Percentiles rank a stretch among this genome's conserved stretches.
phyloP scores from a whole-genome alignment of 805 yeast genomes.

The Cyberlindnera japonica region DNA sequence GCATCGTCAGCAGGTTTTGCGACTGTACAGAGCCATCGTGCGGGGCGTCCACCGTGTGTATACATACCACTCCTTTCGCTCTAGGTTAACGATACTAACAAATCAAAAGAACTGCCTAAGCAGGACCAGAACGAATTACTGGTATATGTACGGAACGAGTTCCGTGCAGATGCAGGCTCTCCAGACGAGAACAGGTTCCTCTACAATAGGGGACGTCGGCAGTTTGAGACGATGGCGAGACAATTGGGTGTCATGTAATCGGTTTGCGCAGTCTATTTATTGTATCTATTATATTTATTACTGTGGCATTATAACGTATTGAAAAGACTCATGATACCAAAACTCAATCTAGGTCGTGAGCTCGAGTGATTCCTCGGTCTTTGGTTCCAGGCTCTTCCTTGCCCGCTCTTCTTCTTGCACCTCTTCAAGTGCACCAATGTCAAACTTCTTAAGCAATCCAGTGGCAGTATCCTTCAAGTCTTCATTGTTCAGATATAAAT shows the following conservation, averaged over 20 bases:
- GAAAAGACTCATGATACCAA: no score
- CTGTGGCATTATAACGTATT: not conserved
- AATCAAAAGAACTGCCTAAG: slow-evolving; percentile 8
- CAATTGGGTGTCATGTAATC: slow-evolving; percentile 8
- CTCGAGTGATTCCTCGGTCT: no score
- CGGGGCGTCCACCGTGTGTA: slow-evolving; percentile 15
- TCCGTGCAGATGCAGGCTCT: slow-evolving; percentile 2
- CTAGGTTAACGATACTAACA: not conserved
- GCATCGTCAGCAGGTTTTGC: slow-evolving; percentile 15
- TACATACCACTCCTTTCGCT: not conserved
- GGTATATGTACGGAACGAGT: slow-evolving; percentile 8
- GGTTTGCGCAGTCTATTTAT: not conserved
- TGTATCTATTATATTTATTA: not conserved
- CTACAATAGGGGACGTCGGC: slow-evolving; percentile 9
- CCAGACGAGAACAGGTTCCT: slow-evolving; percentile 14
- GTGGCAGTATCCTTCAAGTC: slow-evolving; percentile 46
- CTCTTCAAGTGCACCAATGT: slow-evolving; percentile 14
- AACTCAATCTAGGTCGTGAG: no score
- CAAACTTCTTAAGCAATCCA: slow-evolving; percentile 45
- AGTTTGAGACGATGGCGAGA: slow-evolving; percentile 11
- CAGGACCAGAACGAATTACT: slow-evolving; percentile 4
- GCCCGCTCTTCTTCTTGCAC: slow-evolving; percentile 1
- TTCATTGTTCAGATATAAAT: slow-evolving; percentile 45
- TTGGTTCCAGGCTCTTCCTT: no score
- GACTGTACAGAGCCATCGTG: slow-evolving; percentile 13